A percentile compares a stretch with the other conserved stretches of the same genome.
phyloP scores from a whole-genome alignment of 1,284 basidiomycete genomes.

The Heliocybe sulcata region DNA sequence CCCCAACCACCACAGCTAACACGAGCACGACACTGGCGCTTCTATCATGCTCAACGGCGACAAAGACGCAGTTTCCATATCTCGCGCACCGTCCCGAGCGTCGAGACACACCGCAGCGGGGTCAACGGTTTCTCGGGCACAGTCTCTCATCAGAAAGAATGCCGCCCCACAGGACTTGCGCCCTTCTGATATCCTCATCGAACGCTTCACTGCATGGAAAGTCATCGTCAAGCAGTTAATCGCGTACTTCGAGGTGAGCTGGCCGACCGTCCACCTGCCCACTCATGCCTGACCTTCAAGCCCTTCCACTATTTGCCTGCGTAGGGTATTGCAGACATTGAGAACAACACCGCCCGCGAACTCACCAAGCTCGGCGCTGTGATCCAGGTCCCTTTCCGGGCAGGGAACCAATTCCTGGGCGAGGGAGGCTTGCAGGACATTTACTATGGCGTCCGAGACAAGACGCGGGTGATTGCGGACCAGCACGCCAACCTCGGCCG shows the following conservation, averaged over 20 bases:
- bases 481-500: constrained; percentile 95
- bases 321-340: constrained; percentile 88
- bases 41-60: constrained; percentile 25
- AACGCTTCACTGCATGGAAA: constrained; percentile 92
- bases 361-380: constrained; percentile 95
- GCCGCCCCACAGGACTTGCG: constrained; percentile 85
- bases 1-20: neutral
- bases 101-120: constrained; percentile 35
- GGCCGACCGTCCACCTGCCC: too few relatives aligned
- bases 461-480: constrained; percentile 91
- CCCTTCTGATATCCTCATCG: constrained; percentile 95
- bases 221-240: constrained; percentile 94
- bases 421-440: constrained; percentile 92
- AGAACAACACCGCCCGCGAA: constrained; percentile 93
- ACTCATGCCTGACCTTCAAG: too few relatives aligned
- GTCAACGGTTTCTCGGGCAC: constrained; percentile 67
- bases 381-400: constrained; percentile 95
- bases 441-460: constrained; percentile 91
- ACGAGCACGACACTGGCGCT: neutral
- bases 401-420: constrained; percentile 93
- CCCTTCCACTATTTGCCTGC: neutral
- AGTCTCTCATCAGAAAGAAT: constrained; percentile 88
- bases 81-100: constrained; percentile 63
- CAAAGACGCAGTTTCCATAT: constrained; percentile 41
- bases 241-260: constrained; percentile 66